Evolutionary conservation across 2,329 filamentous ascomycete species (phyloP), one percentile per base, ranked within the genome.

Genomic region (Didymosphaeria variabile): DNA sequence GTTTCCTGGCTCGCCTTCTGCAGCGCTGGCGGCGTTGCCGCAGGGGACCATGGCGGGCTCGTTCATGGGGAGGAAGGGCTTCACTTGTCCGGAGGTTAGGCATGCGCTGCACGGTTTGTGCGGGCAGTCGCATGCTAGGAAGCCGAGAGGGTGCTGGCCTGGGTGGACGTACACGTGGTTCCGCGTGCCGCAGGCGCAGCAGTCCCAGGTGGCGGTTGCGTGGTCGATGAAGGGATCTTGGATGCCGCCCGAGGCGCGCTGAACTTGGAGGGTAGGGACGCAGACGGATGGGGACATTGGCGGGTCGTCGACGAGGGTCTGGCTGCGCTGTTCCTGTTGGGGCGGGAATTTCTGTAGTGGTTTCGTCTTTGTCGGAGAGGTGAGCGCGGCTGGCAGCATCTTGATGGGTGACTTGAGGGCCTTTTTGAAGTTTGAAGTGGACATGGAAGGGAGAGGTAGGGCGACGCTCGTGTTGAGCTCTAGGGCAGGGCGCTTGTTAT

Each of bases 91-190:
- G 17, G 63, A 54, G 31, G 70, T 52, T 8, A 55, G 62, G 59
- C 73, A 75, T 13, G 59, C 64, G 13, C 57, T 56, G 57, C 73
- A 75, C 8, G 66, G 66, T 15, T 65, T 64, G 59, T 75, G 73
- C 6, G 61, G 63, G 53, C 73, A 75, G 13, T 53, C 23, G 52
- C 73, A 75, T 29, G 44, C 55, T n/a, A 73, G 46, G 23, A 55
- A 45, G 29, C 64, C 65, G 52, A 71, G 61, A 2, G 68, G 62
- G 54, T 74, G 71, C 9, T 52, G 47, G 40, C 59, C 58, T 10
- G 62, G 2, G 17, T 45, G 46, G 29, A 50, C 15, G 34, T 13
- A 26, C 45, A 62, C 26, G 17, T 15, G 17, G 21, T 46, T 32
- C 5, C 1, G 13, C 7, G 40, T n/a, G 23, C 36, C 12, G 55